Evolutionary conservation across 2,329 filamentous ascomycete genomes (phyloP), one percentile per base, ranked within the genome.

Genomic region (Ceratocystis destructans): DNA sequence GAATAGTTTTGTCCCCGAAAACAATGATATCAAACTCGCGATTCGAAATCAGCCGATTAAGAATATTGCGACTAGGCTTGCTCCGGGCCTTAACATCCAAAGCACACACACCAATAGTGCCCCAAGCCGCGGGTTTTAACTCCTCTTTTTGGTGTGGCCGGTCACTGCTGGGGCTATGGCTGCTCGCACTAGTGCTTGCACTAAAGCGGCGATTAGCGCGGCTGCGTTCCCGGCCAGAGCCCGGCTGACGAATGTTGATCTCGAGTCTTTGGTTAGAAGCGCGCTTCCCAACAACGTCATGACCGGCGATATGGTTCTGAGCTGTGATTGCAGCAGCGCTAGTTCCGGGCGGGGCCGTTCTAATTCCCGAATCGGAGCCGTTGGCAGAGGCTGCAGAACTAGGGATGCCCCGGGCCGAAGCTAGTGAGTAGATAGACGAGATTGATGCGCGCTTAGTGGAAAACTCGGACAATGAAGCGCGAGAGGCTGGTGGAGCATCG

Each of bases 1-100:
- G 80, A 71, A 99, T 99, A 55, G 96, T 93, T 77, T 99, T 99
- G 78, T 99, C 94, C 61, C 94, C 95, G 78, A 99, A 99, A 12
- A 99, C 93, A 69, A 96, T 87, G 28, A 97, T 92, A 72, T 99
- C 93, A 72, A 99, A 97, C 71, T 97, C 93, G 62, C 87, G 85
- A 70, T 95, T 92, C 44, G 89, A 85, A 70, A 96, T 93, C 22
- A 99, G 81, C 63, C 92, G 85, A 73, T 96, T 97, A 68, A 99
- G 78, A 71, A 99, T 99, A 73, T 96, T 97, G 70, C 95, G 84
- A 73, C 93, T 96, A 1, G 94, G 94, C 76, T 97, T 97, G 80
- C 92, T 96, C 72, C 94, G 84, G 45, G 94, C 94, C 78, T 99
- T 99, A 71, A 93, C 84, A 77, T 99, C 94, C 67, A 99, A 80